These are phyloP conservation scores for Solanum chaucha DNA, from an alignment of 257 asterid genomes.

Conservation along the genomic window DNA sequence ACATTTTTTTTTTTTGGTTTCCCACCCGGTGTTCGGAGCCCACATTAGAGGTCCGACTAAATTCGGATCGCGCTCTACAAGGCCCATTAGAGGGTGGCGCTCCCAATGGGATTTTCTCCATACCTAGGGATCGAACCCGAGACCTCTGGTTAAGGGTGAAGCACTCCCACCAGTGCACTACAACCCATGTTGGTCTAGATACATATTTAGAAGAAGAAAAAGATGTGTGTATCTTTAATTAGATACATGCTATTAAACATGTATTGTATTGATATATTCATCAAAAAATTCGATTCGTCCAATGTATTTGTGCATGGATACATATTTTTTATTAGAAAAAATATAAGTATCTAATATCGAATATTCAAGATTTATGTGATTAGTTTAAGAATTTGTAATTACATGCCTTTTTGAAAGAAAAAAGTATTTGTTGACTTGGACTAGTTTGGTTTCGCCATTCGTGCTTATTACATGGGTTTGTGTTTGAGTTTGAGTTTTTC, in stretches of 20 bases:
- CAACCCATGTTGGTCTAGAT: too few species aligned
- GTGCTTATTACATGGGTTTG: not conserved
- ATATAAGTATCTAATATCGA: too few species aligned
- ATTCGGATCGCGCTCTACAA: fast-evolving
- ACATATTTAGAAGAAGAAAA: not conserved
- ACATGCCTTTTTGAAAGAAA: not conserved
- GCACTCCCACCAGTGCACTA: too few species aligned
- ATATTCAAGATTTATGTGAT: not conserved
- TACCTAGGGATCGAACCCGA: too few species aligned
- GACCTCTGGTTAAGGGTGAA: too few species aligned
- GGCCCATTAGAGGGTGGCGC: too few species aligned
- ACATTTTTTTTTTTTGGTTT: too few species aligned
- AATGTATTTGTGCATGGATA: not conserved
- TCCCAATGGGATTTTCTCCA: too few species aligned
- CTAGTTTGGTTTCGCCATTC: not conserved
- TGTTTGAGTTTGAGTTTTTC: not conserved
- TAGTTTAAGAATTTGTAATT: not conserved
- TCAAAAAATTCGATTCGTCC: too few species aligned
- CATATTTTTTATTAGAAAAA: too few species aligned
- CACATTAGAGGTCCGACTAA: too few species aligned
- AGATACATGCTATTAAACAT: not conserved
- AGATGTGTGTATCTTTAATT: not conserved
- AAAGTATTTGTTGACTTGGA: not conserved
- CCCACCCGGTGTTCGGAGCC: too few species aligned
- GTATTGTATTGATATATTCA: not conserved